These are phyloP conservation scores for Teratosphaeria zuluensis DNA, from an alignment of 2,329 filamentous ascomycete species.

Conservation along the genomic window DNA sequence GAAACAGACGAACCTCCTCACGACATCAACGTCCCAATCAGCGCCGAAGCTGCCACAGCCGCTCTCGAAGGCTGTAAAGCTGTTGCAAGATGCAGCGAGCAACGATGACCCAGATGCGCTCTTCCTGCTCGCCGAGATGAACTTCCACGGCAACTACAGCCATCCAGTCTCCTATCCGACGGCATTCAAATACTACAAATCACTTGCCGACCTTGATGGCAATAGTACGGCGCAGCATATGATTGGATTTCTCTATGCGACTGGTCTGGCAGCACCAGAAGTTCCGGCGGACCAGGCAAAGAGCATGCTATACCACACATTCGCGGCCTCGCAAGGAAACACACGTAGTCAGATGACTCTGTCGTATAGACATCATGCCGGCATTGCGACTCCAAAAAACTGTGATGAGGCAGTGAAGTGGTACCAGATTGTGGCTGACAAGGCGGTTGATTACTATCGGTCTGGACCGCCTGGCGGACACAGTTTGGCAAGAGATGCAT, in stretches of 20 bases:
- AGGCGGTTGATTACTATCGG: slow-evolving; percentile 77
- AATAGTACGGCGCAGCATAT: slow-evolving; percentile 94
- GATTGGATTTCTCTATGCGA: slow-evolving; percentile 92
- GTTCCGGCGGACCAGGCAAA: slow-evolving; percentile 82
- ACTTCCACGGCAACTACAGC: slow-evolving; percentile 91
- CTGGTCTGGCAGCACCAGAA: slow-evolving; percentile 64
- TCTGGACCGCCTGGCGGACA: slow-evolving; percentile 85
- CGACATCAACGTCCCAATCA: slow-evolving; percentile 26
- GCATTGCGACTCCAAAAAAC: slow-evolving; percentile 74
- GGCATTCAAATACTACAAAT: slow-evolving; percentile 72
- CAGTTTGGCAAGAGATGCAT: slow-evolving; percentile 65
- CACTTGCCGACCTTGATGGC: slow-evolving; percentile 64
- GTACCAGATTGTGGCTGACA: slow-evolving; percentile 90
- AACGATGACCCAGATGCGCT: slow-evolving; percentile 68
- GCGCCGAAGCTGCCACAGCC: slow-evolving; percentile 39
- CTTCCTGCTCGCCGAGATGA: slow-evolving; percentile 83
- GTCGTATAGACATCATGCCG: slow-evolving; percentile 73
- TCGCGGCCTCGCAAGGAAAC: slow-evolving; percentile 76
- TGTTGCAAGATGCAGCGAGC: slow-evolving; percentile 49
- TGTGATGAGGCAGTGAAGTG: slow-evolving; percentile 79
- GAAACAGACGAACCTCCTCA: slow-evolving; percentile 33
- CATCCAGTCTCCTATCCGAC: slow-evolving; percentile 71
- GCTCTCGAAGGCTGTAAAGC: slow-evolving; percentile 47
- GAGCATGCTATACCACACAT: slow-evolving; percentile 86
- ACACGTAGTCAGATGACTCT: slow-evolving; percentile 87